phyloP scores from a whole-genome alignment of 176 grass and related monocot genomes.

The Rhynchospora pubera region DNA sequence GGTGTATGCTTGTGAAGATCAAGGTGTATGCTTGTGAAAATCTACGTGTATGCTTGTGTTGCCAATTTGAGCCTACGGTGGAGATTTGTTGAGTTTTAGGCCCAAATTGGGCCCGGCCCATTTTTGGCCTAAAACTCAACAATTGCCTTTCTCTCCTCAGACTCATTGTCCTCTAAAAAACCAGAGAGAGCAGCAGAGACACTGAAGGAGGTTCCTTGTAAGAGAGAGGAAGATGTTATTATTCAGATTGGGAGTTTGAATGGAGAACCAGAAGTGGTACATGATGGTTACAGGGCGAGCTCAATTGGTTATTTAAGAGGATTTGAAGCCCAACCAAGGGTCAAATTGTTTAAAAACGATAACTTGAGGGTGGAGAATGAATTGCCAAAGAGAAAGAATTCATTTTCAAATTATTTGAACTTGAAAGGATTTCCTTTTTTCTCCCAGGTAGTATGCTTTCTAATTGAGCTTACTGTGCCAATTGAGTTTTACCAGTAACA shows the following conservation, averaged over 20 bases:
- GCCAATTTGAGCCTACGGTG: too few species aligned
- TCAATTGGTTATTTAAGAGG: slow-evolving; percentile 33
- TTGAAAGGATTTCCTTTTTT: slow-evolving; percentile 27
- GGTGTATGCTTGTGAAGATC: too few species aligned
- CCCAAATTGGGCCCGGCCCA: too few species aligned
- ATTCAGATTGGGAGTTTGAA: slow-evolving; percentile 30
- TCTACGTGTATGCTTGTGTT: too few species aligned
- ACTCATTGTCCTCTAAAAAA: slow-evolving; percentile 25
- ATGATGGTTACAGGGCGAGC: slow-evolving; percentile 8
- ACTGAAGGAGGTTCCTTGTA: slow-evolving; percentile 29
- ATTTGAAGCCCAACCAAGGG: slow-evolving; percentile 33
- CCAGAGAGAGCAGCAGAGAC: slow-evolving; percentile 32
- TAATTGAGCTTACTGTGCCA: background rate
- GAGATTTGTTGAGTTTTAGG: too few species aligned
- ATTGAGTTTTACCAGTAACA: background rate
- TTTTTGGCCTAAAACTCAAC: too few species aligned
- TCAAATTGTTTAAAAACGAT: slow-evolving; percentile 62
- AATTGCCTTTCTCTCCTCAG: slow-evolving; percentile 78
- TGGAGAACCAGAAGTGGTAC: slow-evolving; percentile 18
- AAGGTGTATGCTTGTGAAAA: too few species aligned
- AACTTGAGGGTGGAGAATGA: slow-evolving; percentile 61
- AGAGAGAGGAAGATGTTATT: slow-evolving; percentile 25
- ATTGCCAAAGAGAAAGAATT: slow-evolving; percentile 32
- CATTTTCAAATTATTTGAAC: slow-evolving; percentile 39
- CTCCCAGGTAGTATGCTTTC: slow-evolving; percentile 43